phyloP scores from a whole-genome alignment of 345 rosid species.

The Lepidium africanum region DNA sequence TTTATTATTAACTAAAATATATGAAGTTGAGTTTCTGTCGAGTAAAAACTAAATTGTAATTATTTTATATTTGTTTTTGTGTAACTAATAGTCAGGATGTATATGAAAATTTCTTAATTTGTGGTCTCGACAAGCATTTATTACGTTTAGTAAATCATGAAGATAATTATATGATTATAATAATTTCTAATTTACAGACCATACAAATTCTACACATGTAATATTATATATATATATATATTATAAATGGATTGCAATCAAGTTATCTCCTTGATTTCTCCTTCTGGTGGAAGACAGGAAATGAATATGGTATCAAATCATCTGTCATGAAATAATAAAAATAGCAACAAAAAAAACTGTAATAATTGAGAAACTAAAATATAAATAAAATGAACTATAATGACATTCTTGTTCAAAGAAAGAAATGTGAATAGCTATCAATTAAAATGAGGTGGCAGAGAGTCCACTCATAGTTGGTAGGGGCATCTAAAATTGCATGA shows the following conservation, averaged over 20 bases:
- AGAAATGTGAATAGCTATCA: conserved; percentile 7
- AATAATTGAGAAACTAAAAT: conserved; percentile 5
- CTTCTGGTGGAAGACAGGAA: conserved; percentile 20
- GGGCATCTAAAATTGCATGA: conserved; percentile 13
- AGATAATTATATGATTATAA: not conserved
- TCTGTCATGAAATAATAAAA: not conserved
- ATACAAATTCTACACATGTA: not conserved
- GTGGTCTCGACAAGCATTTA: not conserved
- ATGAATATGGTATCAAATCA: conserved; percentile 38
- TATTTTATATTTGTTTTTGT: too few species aligned
- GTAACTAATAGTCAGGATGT: too few species aligned
- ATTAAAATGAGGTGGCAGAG: conserved; percentile 22
- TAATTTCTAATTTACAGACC: not conserved
- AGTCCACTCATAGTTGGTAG: conserved; percentile 24
- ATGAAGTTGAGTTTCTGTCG: too few species aligned
- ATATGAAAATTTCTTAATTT: too few species aligned
- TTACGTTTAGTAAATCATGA: not conserved
- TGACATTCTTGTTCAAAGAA: not conserved
- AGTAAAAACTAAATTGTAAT: too few species aligned
- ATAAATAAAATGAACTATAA: not conserved
- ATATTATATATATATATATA: not conserved
- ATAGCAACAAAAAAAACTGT: not conserved
- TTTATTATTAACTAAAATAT: not conserved
- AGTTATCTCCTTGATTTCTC: conserved; percentile 5
- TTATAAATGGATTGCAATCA: conserved; percentile 13